phyloP scores from a whole-genome alignment of 1,139 yeast species.

The Petasospora fabianii region DNA sequence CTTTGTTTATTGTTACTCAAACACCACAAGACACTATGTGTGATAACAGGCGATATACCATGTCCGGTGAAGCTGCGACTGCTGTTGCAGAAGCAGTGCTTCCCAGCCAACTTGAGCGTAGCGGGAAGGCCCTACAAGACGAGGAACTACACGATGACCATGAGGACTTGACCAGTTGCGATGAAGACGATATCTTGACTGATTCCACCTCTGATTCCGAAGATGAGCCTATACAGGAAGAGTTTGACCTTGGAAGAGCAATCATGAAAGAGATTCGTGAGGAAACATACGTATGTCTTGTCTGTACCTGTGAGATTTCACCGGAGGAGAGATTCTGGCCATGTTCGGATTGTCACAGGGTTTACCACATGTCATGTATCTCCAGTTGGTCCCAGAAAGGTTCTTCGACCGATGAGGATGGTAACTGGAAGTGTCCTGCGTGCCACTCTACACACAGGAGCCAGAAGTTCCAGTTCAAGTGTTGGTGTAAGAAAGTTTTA shows the following conservation, averaged over 20 bases:
- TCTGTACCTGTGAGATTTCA: slow-evolving; percentile 80
- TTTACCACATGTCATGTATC: slow-evolving; percentile 78
- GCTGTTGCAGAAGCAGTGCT: no score
- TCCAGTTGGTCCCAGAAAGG: slow-evolving; percentile 80
- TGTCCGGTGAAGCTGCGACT: not conserved
- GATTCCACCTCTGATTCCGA: slow-evolving; percentile 3
- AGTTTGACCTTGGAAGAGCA: slow-evolving; percentile 28
- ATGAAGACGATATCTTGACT: slow-evolving; percentile 1
- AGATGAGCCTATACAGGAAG: slow-evolving; percentile 12
- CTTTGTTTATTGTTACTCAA: no score
- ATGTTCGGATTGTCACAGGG: slow-evolving; percentile 68
- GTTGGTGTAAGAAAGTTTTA: slow-evolving; percentile 86
- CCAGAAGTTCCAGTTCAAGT: slow-evolving; percentile 47
- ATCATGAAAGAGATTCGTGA: slow-evolving; percentile 52
- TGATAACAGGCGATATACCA: not conserved
- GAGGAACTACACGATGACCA: slow-evolving; percentile 1
- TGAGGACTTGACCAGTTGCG: slow-evolving; percentile 3
- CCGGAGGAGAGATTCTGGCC: slow-evolving; percentile 68
- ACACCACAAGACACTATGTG: no score
- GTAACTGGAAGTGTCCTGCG: slow-evolving; percentile 85
- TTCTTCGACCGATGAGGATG: slow-evolving; percentile 52
- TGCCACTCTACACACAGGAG: slow-evolving; percentile 48
- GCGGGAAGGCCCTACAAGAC: no score
- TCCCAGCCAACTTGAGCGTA: no score
- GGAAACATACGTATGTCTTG: slow-evolving; percentile 73